Evolutionary conservation across 2,329 filamentous ascomycete genomes (phyloP).

Genomic region (Bipolaris bicolor): DNA sequence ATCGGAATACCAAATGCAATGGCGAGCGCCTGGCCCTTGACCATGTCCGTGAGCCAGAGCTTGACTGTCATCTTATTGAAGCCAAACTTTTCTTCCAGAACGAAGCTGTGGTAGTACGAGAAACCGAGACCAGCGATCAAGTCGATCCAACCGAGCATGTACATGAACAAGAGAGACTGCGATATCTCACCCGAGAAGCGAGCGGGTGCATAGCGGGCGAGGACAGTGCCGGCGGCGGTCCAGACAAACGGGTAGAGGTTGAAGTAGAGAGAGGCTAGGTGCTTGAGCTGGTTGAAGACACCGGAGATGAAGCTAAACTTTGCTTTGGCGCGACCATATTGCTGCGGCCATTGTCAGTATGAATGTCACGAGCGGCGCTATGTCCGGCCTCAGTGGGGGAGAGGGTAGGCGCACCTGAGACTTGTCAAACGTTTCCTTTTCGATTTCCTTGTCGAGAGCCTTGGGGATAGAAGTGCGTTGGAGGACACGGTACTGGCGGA

Average conservation of each 20-base stretch:
- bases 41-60: conserved; percentile 85
- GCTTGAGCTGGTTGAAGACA: conserved; percentile 86
- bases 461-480: conserved; percentile 80
- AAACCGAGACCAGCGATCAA: conserved; percentile 79
- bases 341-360: conserved; percentile 50
- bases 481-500: conserved; percentile 88
- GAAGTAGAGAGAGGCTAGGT: conserved; percentile 85
- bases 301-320: conserved; percentile 82
- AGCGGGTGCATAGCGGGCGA: conserved; percentile 75
- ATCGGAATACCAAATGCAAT: conserved; percentile 84
- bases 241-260: conserved; percentile 92
- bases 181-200: conserved; percentile 90
- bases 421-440: conserved; percentile 90
- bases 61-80: conserved; percentile 98
- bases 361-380: conserved; percentile 2
- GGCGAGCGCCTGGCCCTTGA: conserved; percentile 87
- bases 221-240: conserved; percentile 76
- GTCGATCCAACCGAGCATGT: conserved; percentile 82
- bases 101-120: conserved; percentile 91
- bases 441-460: conserved; percentile 86
- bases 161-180: conserved; percentile 90
- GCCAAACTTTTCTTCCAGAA: conserved; percentile 94
- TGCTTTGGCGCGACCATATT: conserved; percentile 94
- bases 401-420: conserved; percentile 63
- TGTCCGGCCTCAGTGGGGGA: background rate